Base-by-base conservation (phyloP, 2,329 filamentous ascomycete species). In the Setomelanomma holmii region DNA sequence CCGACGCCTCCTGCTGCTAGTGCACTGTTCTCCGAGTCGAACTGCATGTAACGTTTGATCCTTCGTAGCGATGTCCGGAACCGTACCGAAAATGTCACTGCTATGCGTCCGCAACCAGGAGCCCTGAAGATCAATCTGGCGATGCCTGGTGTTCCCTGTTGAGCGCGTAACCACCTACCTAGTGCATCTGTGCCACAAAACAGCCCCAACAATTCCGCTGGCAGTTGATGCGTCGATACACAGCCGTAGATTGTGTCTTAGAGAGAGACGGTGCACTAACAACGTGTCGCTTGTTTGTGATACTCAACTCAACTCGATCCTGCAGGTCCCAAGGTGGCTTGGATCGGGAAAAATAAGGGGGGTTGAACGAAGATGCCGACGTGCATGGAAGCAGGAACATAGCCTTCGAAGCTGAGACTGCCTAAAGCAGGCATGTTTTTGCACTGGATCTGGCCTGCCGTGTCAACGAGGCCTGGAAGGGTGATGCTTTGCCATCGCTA, bases 181-280 rank as follows among this genome's bases (percentile, higher is more conserved):
- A 51, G 42, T 60, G 60, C 60, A 53, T 53, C 38, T 56, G 66
- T 69, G 58, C 44, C 49, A 71, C 68, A 43, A 52, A 36, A 56
- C 56, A 49, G 49, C 51, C 62, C 57, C 68, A 72, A 71, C 66
- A 70, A 64, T 71, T 58, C 54, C 53, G 55, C 50, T 67, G 57
- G 60, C 59, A 63, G 61, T 58, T 66, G 63, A 60, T 60, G 55
- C 51, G 24, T 58, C 53, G 56, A 53, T 40, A 58, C 61, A 71
- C 65, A 53, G 40, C 64, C 49, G 23, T 49, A 44, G 52, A 40
- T 41, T 60, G 49, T 57, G 49, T 60, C 50, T 46, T 50, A 54
- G 43, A 49, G 20, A 40, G 39, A 52, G 38, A 46, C 44, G 53
- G 49, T 63, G 53, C 55, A 47, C 55, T 51, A 49, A 62, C 55